These are phyloP conservation scores for Penicillium sp. DNA, from an alignment of 2,329 filamentous ascomycete species.

Conservation along the genomic window DNA sequence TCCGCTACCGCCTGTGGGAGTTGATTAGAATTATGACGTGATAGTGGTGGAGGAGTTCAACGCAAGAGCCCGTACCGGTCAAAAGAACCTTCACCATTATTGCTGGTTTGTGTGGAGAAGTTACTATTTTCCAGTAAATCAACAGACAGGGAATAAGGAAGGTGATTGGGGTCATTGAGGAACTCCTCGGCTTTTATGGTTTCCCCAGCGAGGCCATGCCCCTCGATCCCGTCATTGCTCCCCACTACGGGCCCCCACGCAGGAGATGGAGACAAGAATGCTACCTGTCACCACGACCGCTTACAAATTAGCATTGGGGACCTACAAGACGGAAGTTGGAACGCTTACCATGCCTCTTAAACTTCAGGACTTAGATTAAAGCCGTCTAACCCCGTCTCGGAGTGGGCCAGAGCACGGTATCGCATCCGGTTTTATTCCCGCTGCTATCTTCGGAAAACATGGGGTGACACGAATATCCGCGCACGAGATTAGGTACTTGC, in stretches of 20 bases:
- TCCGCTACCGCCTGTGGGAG: slow-evolving; percentile 57
- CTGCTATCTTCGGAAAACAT: background rate
- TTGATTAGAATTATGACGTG: slow-evolving; percentile 16
- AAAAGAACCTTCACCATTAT: slow-evolving; percentile 45
- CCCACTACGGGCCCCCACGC: slow-evolving; percentile 15
- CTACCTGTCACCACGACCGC: slow-evolving; percentile 3
- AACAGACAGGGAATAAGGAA: background rate
- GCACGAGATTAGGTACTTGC: background rate
- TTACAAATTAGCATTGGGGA: slow-evolving; percentile 22
- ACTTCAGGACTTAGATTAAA: slow-evolving; percentile 9
- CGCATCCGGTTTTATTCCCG: background rate
- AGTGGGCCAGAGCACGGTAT: background rate
- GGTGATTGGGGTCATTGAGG: background rate
- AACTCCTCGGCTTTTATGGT: slow-evolving; percentile 21
- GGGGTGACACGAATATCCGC: background rate
- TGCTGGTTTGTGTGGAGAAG: background rate
- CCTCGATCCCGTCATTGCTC: slow-evolving; percentile 28
- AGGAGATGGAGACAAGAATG: background rate
- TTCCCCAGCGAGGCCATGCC: slow-evolving; percentile 6
- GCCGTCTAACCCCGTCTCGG: slow-evolving; percentile 9
- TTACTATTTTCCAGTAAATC: background rate
- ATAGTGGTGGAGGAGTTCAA: slow-evolving; percentile 24
- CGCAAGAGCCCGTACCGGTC: slow-evolving; percentile 30
- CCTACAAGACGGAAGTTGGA: too few relatives aligned
- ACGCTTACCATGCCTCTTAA: background rate